Percentiles rank a stretch among this genome's conserved stretches.
phyloP scores from a whole-genome alignment of 225 moss, liverwort and hornwort species.

The Takakia lepidozioides region DNA sequence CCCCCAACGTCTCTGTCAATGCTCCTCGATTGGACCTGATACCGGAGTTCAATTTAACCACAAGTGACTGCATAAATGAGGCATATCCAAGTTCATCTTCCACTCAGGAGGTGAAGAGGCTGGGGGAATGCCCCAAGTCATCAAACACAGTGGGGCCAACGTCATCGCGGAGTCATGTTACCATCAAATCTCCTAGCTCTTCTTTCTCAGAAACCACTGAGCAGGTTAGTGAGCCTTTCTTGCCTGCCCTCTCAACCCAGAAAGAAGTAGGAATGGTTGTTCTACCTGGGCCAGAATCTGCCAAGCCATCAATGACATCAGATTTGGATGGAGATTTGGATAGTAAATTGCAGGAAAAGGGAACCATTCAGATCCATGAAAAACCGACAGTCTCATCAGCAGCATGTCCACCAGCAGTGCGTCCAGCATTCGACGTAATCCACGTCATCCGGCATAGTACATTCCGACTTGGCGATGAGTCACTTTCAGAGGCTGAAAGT shows the following conservation, averaged over 20 bases:
- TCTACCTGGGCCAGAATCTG: slow-evolving; percentile 1
- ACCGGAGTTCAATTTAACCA: slow-evolving; percentile 80
- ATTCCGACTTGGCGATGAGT: slow-evolving; percentile 77
- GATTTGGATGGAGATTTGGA: slow-evolving; percentile 26
- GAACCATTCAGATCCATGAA: slow-evolving; percentile 53
- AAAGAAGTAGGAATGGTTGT: too few species aligned
- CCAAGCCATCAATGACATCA: slow-evolving; percentile 5
- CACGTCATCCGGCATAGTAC: slow-evolving; percentile 98
- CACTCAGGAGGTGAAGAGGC: slow-evolving; percentile 16
- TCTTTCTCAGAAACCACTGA: too few species aligned
- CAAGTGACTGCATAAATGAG: slow-evolving; percentile 18
- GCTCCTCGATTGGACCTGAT: slow-evolving; percentile 91
- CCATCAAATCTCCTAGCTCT: slow-evolving; percentile 22
- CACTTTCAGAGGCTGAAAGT: slow-evolving; percentile 41
- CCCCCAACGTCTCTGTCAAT: slow-evolving; percentile 92
- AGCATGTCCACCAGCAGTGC: slow-evolving; percentile 47
- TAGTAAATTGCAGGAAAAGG: slow-evolving; percentile 42
- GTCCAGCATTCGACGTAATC: slow-evolving; percentile 94
- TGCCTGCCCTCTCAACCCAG: slow-evolving; percentile 4
- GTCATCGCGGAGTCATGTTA: slow-evolving; percentile 20
- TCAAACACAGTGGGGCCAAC: slow-evolving; percentile 28
- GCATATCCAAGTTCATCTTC: background rate
- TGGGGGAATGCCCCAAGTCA: slow-evolving; percentile 24
- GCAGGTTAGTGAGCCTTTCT: too few species aligned
- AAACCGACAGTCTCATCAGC: slow-evolving; percentile 38